Evolutionary conservation across 495 filamentous ascomycete genomes (phyloP).

Genomic region (Cairneyella variabilis): DNA sequence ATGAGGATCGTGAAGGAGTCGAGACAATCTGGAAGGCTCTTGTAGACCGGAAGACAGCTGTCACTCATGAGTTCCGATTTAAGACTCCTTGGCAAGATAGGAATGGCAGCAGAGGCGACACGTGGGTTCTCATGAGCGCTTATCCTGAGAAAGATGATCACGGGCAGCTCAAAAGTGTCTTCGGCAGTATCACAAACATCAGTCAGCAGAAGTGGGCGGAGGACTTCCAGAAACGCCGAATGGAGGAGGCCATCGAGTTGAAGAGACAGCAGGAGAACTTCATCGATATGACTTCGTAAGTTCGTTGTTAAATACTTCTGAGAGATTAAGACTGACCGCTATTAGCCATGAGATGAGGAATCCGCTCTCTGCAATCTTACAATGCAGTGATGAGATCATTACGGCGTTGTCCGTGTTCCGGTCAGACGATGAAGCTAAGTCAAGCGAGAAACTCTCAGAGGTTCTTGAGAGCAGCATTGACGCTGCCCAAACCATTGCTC

Average conservation of each 20-base stretch:
- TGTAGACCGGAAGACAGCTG: constrained; percentile 47
- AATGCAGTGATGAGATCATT: constrained; percentile 76
- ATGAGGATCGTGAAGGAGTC: constrained; percentile 54
- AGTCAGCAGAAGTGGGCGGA: constrained; percentile 53
- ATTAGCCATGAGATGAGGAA: constrained; percentile 89
- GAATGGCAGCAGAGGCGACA: constrained; percentile 55
- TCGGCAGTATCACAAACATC: constrained; percentile 58
- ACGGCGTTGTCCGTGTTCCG: constrained; percentile 45
- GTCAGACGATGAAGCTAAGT: constrained; percentile 15
- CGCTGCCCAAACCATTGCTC: constrained; percentile 76
- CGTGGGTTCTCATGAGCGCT: constrained; percentile 68
- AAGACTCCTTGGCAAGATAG: constrained; percentile 55
- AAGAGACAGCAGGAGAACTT: constrained; percentile 81
- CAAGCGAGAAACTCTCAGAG: constrained; percentile 24
- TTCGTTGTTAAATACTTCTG: too few species aligned
- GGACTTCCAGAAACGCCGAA: constrained; percentile 57
- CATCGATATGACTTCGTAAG: constrained; percentile 53
- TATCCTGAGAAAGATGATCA: constrained; percentile 58
- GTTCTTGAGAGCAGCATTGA: constrained; percentile 58
- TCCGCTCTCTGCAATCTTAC: constrained; percentile 74
- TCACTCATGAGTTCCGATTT: constrained; percentile 67
- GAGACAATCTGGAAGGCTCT: constrained; percentile 53
- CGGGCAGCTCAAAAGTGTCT: constrained; percentile 62
- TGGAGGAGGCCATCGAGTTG: constrained; percentile 59
- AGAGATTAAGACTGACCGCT: too few species aligned